These are phyloP conservation scores for Backusella morwellensis DNA, from an alignment of 192 early-diverging fungal species.

Conservation along the genomic window DNA sequence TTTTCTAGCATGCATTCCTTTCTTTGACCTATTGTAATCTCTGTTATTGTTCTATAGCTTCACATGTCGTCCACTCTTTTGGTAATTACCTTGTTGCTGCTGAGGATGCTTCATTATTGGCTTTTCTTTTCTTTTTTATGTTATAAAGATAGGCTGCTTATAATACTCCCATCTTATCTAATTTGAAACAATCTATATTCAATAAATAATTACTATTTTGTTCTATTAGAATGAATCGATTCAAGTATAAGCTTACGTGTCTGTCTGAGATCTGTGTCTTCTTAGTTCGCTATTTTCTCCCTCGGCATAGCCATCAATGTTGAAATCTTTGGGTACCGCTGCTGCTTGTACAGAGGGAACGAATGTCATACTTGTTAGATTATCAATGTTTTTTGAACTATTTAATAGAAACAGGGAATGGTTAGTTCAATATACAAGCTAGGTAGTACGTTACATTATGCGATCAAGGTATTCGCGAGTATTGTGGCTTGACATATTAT, in stretches of 20 bases:
- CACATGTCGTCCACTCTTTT: too few relatives aligned
- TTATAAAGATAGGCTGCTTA: neutral
- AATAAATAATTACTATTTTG: neutral
- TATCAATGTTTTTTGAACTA: constrained; percentile 56
- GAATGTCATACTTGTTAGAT: constrained; percentile 63
- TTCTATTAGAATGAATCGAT: neutral
- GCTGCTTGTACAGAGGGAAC: constrained; percentile 88
- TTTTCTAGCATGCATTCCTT: too few relatives aligned
- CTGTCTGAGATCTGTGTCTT: constrained; percentile 23
- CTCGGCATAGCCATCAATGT: constrained; percentile 29
- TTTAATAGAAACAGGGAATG: neutral
- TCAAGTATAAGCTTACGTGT: constrained; percentile 11
- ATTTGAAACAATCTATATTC: constrained; percentile 10
- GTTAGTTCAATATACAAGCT: neutral
- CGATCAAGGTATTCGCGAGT: constrained; percentile 78
- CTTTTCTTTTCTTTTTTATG: neutral
- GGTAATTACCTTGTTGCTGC: too few relatives aligned
- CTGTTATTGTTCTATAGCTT: too few relatives aligned
- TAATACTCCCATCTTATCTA: constrained; percentile 18
- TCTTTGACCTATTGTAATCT: too few relatives aligned
- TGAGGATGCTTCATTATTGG: too few relatives aligned
- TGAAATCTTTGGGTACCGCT: constrained; percentile 33
- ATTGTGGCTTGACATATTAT: constrained; percentile 86
- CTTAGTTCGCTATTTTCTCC: constrained; percentile 36
- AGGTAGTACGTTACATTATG: constrained; percentile 41